Evolutionary conservation across 106 monocot genomes (phyloP).

Genomic region (Triglochin maritima): DNA sequence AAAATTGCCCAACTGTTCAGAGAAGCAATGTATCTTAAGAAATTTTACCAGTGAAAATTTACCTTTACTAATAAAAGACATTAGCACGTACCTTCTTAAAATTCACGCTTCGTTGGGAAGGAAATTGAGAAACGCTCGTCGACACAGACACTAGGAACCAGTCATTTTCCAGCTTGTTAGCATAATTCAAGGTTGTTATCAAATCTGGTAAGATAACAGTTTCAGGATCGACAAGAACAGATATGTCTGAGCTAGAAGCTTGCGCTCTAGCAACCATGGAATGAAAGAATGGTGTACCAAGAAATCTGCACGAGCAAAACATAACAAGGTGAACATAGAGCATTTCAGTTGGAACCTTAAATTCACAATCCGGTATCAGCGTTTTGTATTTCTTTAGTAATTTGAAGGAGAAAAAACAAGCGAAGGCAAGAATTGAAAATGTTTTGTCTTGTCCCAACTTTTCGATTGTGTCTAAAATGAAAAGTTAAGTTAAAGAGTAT

Average conservation of each 20-base stretch:
- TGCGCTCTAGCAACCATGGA: slow-evolving; percentile 76
- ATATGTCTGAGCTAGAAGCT: slow-evolving; percentile 48
- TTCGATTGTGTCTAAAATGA: too few relatives aligned
- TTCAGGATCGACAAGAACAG: slow-evolving; percentile 71
- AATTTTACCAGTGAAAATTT: background rate
- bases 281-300: slow-evolving; percentile 85
- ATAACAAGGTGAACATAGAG: too few relatives aligned
- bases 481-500: too few relatives aligned
- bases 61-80: too few relatives aligned
- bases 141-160: slow-evolving; percentile 72
- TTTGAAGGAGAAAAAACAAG: too few relatives aligned
- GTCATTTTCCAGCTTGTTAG: slow-evolving; percentile 41
- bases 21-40: slow-evolving; percentile 6
- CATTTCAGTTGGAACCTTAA: too few relatives aligned
- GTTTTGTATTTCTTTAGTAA: too few relatives aligned
- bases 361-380: too few relatives aligned
- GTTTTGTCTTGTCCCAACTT: too few relatives aligned
- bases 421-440: too few relatives aligned
- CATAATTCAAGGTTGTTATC: slow-evolving; percentile 32
- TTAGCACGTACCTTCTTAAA: too few relatives aligned
- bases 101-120: slow-evolving; percentile 18
- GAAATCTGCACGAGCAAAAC: slow-evolving; percentile 27
- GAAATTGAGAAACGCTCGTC: slow-evolving; percentile 32
- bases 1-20: slow-evolving; percentile 53
- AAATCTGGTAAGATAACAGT: slow-evolving; percentile 63